These are phyloP conservation scores for Trematosphaeria pertusa DNA, from an alignment of 2,329 filamentous ascomycete genomes.

Conservation along the genomic window DNA sequence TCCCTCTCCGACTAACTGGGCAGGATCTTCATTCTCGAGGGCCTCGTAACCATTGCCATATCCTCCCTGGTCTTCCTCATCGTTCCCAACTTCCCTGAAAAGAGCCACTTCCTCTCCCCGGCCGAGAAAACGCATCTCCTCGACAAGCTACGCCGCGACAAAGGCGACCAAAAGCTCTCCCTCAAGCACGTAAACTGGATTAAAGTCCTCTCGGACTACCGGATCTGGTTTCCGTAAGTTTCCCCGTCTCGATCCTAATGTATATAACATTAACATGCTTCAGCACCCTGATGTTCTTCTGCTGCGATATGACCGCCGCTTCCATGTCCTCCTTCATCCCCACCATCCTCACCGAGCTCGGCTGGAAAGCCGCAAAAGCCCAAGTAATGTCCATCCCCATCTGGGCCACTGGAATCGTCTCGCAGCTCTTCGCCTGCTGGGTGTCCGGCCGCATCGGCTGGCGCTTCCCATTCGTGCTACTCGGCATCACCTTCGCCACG, in stretches of 20 bases:
- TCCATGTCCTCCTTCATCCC: constrained; percentile 41
- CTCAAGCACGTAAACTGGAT: constrained; percentile 55
- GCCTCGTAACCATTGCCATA: constrained; percentile 59
- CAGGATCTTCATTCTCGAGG: constrained; percentile 67
- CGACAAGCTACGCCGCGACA: constrained; percentile 57
- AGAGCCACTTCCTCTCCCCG: constrained; percentile 57
- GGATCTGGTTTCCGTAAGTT: constrained; percentile 62
- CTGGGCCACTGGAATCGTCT: constrained; percentile 39
- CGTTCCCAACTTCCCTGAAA: constrained; percentile 61
- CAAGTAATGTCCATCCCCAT: constrained; percentile 46
- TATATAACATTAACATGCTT: constrained; percentile 14
- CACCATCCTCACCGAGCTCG: constrained; percentile 43
- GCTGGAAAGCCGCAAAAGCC: constrained; percentile 38
- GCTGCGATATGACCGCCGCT: constrained; percentile 43
- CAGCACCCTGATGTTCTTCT: constrained; percentile 43
- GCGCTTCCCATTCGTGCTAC: constrained; percentile 40
- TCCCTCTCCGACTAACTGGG: not conserved
- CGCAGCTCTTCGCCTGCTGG: constrained; percentile 28
- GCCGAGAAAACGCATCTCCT: constrained; percentile 61
- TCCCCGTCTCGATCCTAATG: constrained; percentile 42
- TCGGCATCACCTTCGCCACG: constrained; percentile 47
- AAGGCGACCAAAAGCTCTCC: constrained; percentile 54
- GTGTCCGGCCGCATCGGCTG: constrained; percentile 34
- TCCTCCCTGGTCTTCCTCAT: constrained; percentile 57
- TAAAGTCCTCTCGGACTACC: constrained; percentile 60